These are phyloP conservation scores for Epichloe sibirici DNA, from an alignment of 2,329 filamentous ascomycete genomes.

Conservation along the genomic window DNA sequence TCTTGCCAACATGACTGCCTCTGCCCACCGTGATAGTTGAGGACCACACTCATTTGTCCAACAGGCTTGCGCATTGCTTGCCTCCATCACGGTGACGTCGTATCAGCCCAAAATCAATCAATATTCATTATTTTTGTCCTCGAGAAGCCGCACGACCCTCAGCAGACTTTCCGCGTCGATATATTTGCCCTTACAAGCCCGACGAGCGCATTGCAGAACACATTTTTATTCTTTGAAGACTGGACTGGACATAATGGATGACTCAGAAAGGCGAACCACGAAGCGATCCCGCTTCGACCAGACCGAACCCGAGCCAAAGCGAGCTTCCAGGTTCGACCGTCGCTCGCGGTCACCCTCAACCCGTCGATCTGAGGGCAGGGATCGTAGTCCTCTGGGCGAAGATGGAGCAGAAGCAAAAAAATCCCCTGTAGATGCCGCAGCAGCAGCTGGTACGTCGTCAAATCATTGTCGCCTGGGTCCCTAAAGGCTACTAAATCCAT, in stretches of 20 bases:
- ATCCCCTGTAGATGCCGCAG: conserved; percentile 52
- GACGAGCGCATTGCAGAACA: background rate
- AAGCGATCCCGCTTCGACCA: conserved; percentile 95
- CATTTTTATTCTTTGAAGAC: background rate
- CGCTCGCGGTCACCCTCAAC: conserved; percentile 73
- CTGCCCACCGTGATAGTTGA: background rate
- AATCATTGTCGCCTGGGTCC: background rate
- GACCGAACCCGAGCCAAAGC: conserved; percentile 68
- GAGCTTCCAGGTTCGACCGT: conserved; percentile 74
- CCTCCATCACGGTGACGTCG: no score
- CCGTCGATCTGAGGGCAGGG: conserved; percentile 58
- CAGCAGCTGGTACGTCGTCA: conserved; percentile 55
- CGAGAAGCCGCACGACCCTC: background rate
- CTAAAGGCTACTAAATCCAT: background rate
- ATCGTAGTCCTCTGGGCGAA: conserved; percentile 62
- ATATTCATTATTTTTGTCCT: no score
- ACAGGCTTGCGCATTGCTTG: no score
- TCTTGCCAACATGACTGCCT: background rate
- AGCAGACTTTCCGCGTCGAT: background rate
- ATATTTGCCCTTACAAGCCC: background rate
- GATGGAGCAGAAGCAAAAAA: conserved; percentile 34
- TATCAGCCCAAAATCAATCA: background rate
- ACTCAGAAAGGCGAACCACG: conserved; percentile 56
- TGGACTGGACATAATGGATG: conserved; percentile 42
- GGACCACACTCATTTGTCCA: no score